These are phyloP conservation scores for Fraxinus americana DNA, from an alignment of 257 asterid genomes.

Conservation along the genomic window DNA sequence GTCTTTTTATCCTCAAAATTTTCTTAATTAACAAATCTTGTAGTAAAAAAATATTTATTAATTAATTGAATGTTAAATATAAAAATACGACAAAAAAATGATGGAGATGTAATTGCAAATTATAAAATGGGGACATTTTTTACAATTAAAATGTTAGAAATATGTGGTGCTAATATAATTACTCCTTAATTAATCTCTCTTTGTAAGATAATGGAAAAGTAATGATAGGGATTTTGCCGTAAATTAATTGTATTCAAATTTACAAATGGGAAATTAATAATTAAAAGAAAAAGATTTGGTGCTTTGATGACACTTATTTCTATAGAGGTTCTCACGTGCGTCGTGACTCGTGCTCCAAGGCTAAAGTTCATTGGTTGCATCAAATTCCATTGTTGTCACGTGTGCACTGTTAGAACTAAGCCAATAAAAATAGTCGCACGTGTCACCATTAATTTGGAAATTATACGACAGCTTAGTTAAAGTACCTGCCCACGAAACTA, in stretches of 20 bases:
- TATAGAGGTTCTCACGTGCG: slow-evolving; percentile 36
- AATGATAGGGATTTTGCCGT: neutral
- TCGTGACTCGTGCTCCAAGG: neutral
- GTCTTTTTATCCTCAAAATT: no score
- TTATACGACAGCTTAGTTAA: neutral
- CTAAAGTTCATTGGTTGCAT: neutral
- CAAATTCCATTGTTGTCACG: neutral
- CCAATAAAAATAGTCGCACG: neutral
- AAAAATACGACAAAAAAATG: no score
- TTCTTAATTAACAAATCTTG: no score
- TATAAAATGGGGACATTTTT: no score
- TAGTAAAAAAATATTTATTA: no score
- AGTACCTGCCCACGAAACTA: neutral
- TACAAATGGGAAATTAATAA: neutral
- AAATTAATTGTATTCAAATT: neutral
- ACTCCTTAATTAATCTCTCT: neutral
- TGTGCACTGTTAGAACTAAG: neutral
- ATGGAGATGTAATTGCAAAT: no score
- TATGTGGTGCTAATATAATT: no score
- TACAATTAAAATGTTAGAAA: no score
- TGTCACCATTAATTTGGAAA: neutral
- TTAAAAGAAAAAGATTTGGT: neutral
- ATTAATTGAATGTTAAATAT: no score
- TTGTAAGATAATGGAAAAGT: neutral
- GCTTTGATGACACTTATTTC: slow-evolving; percentile 13